Evolutionary conservation across 305 asterid genomes (phyloP).

Genomic region (Solanum hybrid): DNA sequence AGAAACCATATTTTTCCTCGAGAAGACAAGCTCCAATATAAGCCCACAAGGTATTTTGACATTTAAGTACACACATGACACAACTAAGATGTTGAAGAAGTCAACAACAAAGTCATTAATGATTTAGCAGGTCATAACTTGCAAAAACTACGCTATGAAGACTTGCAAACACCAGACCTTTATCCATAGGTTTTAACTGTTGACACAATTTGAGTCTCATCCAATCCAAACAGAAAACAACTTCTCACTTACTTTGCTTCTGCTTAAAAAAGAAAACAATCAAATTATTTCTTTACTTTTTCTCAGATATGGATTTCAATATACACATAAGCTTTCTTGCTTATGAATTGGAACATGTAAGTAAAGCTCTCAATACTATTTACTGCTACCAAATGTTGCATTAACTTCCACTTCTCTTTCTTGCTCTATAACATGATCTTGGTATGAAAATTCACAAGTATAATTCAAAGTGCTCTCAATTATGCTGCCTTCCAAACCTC

Average conservation of each 20-base stretch:
- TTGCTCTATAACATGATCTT: not conserved
- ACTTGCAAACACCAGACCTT: not conserved
- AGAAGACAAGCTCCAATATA: not conserved
- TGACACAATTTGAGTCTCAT: not conserved
- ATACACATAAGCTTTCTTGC: not conserved
- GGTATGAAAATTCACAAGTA: not conserved
- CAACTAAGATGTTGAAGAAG: not conserved
- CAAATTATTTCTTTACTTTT: not conserved
- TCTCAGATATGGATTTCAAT: not conserved
- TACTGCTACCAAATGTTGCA: not conserved
- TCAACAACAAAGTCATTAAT: not conserved
- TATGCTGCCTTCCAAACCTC: slow-evolving; percentile 66
- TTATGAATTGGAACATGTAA: not conserved
- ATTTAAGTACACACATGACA: not conserved
- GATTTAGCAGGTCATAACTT: not conserved
- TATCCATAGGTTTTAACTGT: not conserved
- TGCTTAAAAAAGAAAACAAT: not conserved
- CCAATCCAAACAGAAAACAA: not conserved
- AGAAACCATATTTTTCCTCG: not conserved
- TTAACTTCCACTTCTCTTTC: not conserved
- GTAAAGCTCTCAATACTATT: not conserved
- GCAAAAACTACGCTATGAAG: not conserved
- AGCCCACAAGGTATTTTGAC: not conserved
- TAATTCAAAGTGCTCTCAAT: slow-evolving; percentile 3
- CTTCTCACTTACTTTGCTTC: not conserved